Evolutionary conservation across 192 early-diverging fungal species (phyloP).

Genomic region (Backusella tarrabulga): DNA sequence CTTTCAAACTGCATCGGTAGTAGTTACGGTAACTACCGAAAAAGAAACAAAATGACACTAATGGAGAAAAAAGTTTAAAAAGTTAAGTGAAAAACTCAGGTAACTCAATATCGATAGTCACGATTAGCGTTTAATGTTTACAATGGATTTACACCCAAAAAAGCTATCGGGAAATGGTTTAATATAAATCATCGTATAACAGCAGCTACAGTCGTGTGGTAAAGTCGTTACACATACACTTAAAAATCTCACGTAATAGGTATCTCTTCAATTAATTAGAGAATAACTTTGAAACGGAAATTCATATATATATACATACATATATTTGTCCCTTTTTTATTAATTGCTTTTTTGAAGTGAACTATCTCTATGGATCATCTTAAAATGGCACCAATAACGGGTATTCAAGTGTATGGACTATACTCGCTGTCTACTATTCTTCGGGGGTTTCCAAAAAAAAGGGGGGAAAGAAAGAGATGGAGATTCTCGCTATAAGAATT

Average conservation of each 20-base stretch:
- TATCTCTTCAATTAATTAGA: not conserved
- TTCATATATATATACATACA: not conserved
- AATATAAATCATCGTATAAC: constrained; percentile 6
- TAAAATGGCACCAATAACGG: constrained; percentile 6
- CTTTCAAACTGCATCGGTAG: not conserved
- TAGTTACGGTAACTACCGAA: not conserved
- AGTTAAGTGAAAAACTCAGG: not conserved
- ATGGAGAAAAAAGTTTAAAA: constrained; percentile 4
- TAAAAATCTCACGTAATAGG: constrained; percentile 2
- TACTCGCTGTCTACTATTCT: no score
- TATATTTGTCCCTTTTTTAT: not conserved
- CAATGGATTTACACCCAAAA: not conserved
- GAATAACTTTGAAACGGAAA: not conserved
- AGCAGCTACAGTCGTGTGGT: not conserved
- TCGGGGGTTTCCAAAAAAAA: not conserved
- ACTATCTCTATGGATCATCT: not conserved
- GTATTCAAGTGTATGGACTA: not conserved
- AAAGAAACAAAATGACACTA: not conserved
- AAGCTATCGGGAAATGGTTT: constrained; percentile 3
- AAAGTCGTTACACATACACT: not conserved
- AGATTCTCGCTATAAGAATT: not conserved
- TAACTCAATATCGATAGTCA: constrained; percentile 7
- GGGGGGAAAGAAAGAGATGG: not conserved
- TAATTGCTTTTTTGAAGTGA: not conserved
- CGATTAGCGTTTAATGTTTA: not conserved